Percentiles rank a stretch among this genome's conserved stretches.
Conservation (phyloP, 2,329 filamentous ascomycete genomes). For the Sphaerostilbella broomeana region DNA sequence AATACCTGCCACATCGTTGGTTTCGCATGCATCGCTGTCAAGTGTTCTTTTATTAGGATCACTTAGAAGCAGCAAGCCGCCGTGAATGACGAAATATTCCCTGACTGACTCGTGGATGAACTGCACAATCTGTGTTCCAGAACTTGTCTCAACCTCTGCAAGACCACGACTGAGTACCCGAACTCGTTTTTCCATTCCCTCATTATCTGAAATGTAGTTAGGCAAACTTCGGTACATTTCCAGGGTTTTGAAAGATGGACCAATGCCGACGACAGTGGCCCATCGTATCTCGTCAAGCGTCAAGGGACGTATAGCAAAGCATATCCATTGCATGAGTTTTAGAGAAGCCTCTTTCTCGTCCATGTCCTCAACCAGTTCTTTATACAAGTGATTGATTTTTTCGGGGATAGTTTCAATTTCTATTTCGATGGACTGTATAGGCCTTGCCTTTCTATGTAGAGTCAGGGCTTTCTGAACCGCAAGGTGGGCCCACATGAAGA, state of each 20-base stretch:
- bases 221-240: constrained; percentile 15
- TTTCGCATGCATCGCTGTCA: background rate
- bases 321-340: constrained; percentile 29
- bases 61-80: too few relatives aligned
- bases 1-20: background rate
- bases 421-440: constrained; percentile 16
- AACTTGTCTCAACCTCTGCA: constrained; percentile 17
- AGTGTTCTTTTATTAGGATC: too few relatives aligned
- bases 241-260: constrained; percentile 18
- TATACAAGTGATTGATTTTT: constrained; percentile 23
- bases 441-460: constrained; percentile 13
- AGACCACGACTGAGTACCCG: constrained; percentile 24
- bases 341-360: constrained; percentile 11
- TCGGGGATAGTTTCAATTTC: constrained; percentile 17
- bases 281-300: constrained; percentile 24
- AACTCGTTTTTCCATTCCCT: constrained; percentile 16
- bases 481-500: constrained; percentile 33
- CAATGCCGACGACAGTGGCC: constrained; percentile 23
- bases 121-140: constrained; percentile 18
- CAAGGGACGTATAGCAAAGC: constrained; percentile 23
- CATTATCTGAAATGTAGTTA: constrained; percentile 13
- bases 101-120: constrained; percentile 31
- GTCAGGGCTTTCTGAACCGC: constrained; percentile 15
- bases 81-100: constrained; percentile 25
- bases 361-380: constrained; percentile 18